Evolutionary conservation across 2,329 filamentous ascomycete species (phyloP), one percentile per base, ranked within the genome.

Genomic region (Bipolaris sorokiniana): DNA sequence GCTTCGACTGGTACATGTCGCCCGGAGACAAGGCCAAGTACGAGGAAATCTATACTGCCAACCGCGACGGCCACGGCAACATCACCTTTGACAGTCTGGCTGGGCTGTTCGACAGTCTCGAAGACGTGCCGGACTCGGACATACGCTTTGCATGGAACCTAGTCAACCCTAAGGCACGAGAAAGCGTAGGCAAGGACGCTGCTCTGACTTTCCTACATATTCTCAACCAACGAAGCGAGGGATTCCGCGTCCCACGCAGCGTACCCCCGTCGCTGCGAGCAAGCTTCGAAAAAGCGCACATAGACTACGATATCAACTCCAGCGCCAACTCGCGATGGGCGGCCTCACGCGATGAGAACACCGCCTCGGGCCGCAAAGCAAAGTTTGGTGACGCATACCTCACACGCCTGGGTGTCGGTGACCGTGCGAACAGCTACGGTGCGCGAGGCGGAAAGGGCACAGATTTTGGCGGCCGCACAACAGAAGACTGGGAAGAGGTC

Each of bases 1-100:
- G 94, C 11, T 99, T 99, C 77, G 95, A 99, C 77, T 99, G 95
- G 95, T 99, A 99, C 81, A 99, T 99, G 92, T 92, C 88, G 58
- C 95, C 95, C 0, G 79, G 82, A 28, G 93, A 99, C 79, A 96
- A 96, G 79, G 75, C 86, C 63, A 98, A 97, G 78, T 99, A 99
- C 80, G 92, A 97, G 78, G 91, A 94, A 69, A 99, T 99, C 78
- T 99, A 98, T 79, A 90, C 90, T 63, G 92, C 96, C 70, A 96
- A 92, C 79, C 87, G 92, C 59, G 91, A 96, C 77, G 86, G 89
- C 75, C 88, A 93, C 49, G 95, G 95, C 63, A 91, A 96, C 62
- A 76, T 78, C 34, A 62, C 74, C 88, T 95, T 97, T 78, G 83
- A 86, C 58, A 83, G 91, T 13, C 84, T 98, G 50, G 84, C 91